Base-by-base conservation (phyloP, 2,329 filamentous ascomycete species). In the Phialocephala subalpina region DNA sequence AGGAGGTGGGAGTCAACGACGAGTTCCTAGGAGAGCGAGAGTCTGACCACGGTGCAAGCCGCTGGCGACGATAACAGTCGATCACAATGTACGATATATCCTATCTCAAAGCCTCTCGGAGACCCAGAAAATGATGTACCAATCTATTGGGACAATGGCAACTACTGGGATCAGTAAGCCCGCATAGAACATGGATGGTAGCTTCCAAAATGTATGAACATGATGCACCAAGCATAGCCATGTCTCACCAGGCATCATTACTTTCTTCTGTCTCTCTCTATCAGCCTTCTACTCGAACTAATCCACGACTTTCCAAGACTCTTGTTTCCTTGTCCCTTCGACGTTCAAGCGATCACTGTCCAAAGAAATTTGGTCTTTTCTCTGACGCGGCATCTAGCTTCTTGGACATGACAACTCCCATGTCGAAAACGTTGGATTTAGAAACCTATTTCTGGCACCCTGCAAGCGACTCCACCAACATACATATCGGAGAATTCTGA, bases 201-300 rank as follows among this genome's bases (percentile, higher is more conserved):
- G 49, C 49, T 53, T 29, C 25, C 49, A 53, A 25, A 53, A 53
- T 53, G 49, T 53, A 53, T 33, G 49, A 53, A 52, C 29, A 33
- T 22, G 45, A n/a, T 22, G 25, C 27, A n/a, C 25, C 25, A 12
- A 29, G 49, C 49, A 53, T 8, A 29, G 9, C n/a, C 49, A 6
- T 29, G 20, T 3, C 47, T 1, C 47, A 45, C 42, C 2, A n/a
- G 11, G 3, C 36, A 40, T 40, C 36, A 12, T 16, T 16, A n/a
- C 20, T 45, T 45, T n/a, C 20, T 45, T 20, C 8, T 45, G 16
- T 8, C 16, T 40, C 36, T 16, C 36, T 2, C 3, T 40, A n/a
- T n/a, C n/a, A n/a, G n/a, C n/a, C n/a, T n/a, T 5, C n/a, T 7
- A 18, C 40, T 16, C 16, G 40, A 42, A 18, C 6, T 42, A 42